Base-by-base conservation (phyloP, 345 rosid genomes). In the Lenwebbia sp. region DNA sequence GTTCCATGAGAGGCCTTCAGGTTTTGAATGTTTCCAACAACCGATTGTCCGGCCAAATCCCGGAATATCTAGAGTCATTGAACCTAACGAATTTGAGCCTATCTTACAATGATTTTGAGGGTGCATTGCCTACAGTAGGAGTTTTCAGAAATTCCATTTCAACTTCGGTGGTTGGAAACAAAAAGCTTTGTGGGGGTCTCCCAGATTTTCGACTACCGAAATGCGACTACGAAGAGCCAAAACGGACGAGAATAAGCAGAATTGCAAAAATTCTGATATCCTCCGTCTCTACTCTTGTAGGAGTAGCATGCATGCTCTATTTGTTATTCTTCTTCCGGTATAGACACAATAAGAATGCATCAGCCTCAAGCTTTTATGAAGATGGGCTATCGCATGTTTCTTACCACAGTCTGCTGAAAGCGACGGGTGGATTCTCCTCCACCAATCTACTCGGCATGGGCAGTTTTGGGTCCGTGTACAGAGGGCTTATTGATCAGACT, bases 41-140 rank as follows among this genome's bases (percentile, higher is more conserved):
- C 1, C 4, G 1, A 28, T 14, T 62, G 22, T 14, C 2, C 0
- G 10, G 74, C 40, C 40, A 13, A 2, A 60, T 60, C 19, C 70
- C 37, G 1, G 1, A n/a, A 60, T 60, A 0, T n/a, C 0, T 60
- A 6, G 19, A 0, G 19, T 6, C 19, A 0, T 3, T 60, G 1
- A 13, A 60, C 14, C 1, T 60, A 0, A 28, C 4, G 10, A 60
- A n/a, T 60, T 28, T 60, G 4, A n/a, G 74, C 2, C 8, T 58
- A 13, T n/a, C 70, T n/a, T n/a, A 58, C 33, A 58, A n/a, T 0
- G 5, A 58, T 58, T 58, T 58, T 2, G 33, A 58, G 17, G 70
- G 70, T n/a, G 70, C 33, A 58, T 2, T 58, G 17, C 70, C 37
- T n/a, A 5, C 4, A 13, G 0, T 4, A 58, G 70, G 70, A 58